Base-by-base conservation (phyloP, 345 rosid genomes). In the Boechera retrofracta region DNA sequence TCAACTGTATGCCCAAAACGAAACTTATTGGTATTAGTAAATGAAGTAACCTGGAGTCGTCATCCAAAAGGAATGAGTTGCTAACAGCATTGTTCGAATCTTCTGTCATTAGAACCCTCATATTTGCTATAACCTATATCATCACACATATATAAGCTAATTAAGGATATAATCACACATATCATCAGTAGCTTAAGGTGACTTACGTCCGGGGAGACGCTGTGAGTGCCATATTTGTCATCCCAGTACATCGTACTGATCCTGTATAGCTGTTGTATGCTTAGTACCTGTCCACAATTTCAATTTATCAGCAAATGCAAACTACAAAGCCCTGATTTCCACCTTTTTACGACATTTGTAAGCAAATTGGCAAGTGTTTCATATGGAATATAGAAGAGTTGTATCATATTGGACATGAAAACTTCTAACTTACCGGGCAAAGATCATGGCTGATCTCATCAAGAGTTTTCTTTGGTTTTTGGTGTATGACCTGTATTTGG, bases 241-340 rank as follows among this genome's bases (percentile, higher is more conserved):
- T 93, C 98, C 98, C 98, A 93, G 74, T 91, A 93, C 97, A 93
- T 89, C 0, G 98, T 91, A 72, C 98, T 86, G 54, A 93, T 93
- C 41, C 98, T 82, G 77, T 91, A 93, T 4, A 93, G 80, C 81
- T 93, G 98, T 73, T 93, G 98, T 75, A 93, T 86, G 41, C 98
- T 91, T 18, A 93, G 88, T 45, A 93, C 94, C 98, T 93, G 88
- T 0, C 64, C 52, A 57, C 6, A 67, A 3, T 57, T 24, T 47
- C 47, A 60, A 53, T 36, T 58, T 45, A 36, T 54, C 61, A 67
- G 47, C 38, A 64, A 62, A 10, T 48, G 15, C 33, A 29, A 10
- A 32, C 44, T 67, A 31, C 8, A 16, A 21, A 67, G 16, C 29
- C 7, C n/a, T 42, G 7, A 26, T 29, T 55, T 39, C 33, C 5